Percentiles rank a stretch among this genome's conserved stretches.
Conservation (phyloP, 495 filamentous ascomycete species). For the Aspergillus baeticus region DNA sequence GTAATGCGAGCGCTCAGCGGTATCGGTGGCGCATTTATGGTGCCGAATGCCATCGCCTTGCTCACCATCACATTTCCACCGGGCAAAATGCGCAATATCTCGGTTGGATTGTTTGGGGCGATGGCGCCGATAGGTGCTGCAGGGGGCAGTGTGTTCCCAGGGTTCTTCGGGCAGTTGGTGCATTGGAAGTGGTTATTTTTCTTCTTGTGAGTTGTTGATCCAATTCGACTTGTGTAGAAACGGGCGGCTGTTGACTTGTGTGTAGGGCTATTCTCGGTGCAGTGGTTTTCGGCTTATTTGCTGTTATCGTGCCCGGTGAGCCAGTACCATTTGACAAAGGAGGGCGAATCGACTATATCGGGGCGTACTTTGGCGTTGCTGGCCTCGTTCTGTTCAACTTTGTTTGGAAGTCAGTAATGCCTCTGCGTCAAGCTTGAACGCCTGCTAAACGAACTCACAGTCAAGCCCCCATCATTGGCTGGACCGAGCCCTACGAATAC, state of each 20-base stretch:
- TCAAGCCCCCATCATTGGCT: neutral
- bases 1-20: slow-evolving; percentile 1
- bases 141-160: neutral
- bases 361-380: too few species aligned
- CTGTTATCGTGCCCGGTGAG: too few species aligned
- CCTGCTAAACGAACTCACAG: too few species aligned
- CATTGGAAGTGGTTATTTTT: neutral
- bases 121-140: neutral
- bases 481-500: neutral
- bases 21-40: neutral
- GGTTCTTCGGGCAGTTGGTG: neutral
- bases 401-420: too few species aligned
- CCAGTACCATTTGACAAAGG: too few species aligned
- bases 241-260: too few species aligned
- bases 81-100: neutral
- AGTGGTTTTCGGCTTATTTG: too few species aligned
- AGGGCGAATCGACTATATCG: too few species aligned
- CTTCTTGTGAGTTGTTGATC: neutral
- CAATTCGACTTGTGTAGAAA: too few species aligned
- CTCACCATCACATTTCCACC: neutral
- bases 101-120: neutral
- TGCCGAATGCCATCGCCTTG: slow-evolving; percentile 2
- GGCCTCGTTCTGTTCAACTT: too few species aligned
- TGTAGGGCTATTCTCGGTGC: too few species aligned
- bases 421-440: too few species aligned